phyloP scores from a whole-genome alignment of 2,329 filamentous ascomycete species.

The Ophiocordyceps camponoti-leonardi region DNA sequence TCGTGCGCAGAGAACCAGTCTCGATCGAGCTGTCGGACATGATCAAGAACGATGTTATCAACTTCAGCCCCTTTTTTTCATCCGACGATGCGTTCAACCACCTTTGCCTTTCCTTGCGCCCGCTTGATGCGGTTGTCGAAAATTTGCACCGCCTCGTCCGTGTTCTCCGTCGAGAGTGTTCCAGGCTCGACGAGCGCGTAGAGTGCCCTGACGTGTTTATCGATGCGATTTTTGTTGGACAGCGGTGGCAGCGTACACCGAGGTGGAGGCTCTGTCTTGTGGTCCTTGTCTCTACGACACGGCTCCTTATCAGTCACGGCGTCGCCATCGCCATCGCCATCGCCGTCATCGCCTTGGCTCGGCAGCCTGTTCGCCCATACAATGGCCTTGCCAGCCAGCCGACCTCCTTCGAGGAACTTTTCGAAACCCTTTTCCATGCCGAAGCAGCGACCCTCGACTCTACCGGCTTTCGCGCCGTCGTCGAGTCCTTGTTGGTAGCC shows the following conservation, averaged over 20 bases:
- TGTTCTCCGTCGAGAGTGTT: slow-evolving; percentile 64
- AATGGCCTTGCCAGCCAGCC: slow-evolving; percentile 57
- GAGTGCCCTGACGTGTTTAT: slow-evolving; percentile 60
- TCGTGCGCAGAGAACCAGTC: not conserved
- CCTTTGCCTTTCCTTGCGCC: slow-evolving; percentile 66
- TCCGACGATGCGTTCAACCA: slow-evolving; percentile 56
- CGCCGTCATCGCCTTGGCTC: slow-evolving; percentile 7
- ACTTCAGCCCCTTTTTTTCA: not conserved
- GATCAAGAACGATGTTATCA: not conserved
- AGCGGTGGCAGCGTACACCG: slow-evolving; percentile 20
- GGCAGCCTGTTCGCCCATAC: slow-evolving; percentile 67
- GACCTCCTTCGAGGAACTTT: slow-evolving; percentile 71
- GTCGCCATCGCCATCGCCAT: slow-evolving; percentile 1
- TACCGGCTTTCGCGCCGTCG: slow-evolving; percentile 64
- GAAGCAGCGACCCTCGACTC: slow-evolving; percentile 76
- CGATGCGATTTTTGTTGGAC: slow-evolving; percentile 45
- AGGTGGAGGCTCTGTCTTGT: not conserved
- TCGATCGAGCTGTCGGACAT: not conserved
- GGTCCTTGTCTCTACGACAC: not conserved
- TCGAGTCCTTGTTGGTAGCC: slow-evolving; percentile 59
- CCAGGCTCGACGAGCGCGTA: slow-evolving; percentile 64
- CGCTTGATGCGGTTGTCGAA: slow-evolving; percentile 80
- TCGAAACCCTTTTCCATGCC: slow-evolving; percentile 88
- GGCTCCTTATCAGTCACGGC: not conserved
- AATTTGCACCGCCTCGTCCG: slow-evolving; percentile 75